A percentile compares a stretch with the other conserved stretches of the same genome.
Evolutionary conservation across 768 basidiomycete species (phyloP).

Genomic region (Leccinum subtestaceum): DNA sequence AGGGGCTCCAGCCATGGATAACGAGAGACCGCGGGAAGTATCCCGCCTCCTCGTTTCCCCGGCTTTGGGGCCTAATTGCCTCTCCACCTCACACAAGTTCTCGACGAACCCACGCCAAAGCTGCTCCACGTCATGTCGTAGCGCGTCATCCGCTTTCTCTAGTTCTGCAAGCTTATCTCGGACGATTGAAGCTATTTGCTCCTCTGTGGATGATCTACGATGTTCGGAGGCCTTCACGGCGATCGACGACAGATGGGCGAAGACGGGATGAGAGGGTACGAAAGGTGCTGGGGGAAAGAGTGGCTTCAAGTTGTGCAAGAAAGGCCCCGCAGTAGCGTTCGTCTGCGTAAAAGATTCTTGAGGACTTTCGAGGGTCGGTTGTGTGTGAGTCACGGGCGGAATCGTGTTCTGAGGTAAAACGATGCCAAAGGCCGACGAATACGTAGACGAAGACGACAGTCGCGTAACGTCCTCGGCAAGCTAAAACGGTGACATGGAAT

Average conservation of each 20-base stretch:
- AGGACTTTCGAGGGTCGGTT: conserved; percentile 27
- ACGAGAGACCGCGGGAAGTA: conserved; percentile 18
- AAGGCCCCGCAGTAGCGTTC: conserved; percentile 25
- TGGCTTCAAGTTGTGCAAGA: conserved; percentile 54
- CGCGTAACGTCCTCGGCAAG: conserved; percentile 22
- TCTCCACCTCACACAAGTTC: conserved; percentile 43
- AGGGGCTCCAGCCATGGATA: conserved; percentile 22
- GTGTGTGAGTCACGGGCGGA: conserved; percentile 25
- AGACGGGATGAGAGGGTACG: conserved; percentile 70
- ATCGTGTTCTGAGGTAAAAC: conserved; percentile 34
- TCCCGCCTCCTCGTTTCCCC: conserved; percentile 22
- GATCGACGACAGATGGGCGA: conserved; percentile 57
- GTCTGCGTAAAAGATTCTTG: conserved; percentile 26
- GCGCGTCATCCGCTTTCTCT: conserved; percentile 48
- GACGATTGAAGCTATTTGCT: conserved; percentile 51
- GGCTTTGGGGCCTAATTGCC: conserved; percentile 30
- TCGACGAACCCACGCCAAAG: conserved; percentile 62
- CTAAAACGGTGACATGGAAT: conserved; percentile 20
- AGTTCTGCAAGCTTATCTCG: conserved; percentile 55
- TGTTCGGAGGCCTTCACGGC: conserved; percentile 55
- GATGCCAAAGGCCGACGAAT: conserved; percentile 46
- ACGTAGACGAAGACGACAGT: conserved; percentile 39
- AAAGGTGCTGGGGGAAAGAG: conserved; percentile 77
- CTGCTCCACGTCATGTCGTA: conserved; percentile 56
- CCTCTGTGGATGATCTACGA: conserved; percentile 56